Evolutionary conservation across 108 stramenopile genomes (phyloP).

Genomic region (Pseudonitzschia delicatissima): DNA sequence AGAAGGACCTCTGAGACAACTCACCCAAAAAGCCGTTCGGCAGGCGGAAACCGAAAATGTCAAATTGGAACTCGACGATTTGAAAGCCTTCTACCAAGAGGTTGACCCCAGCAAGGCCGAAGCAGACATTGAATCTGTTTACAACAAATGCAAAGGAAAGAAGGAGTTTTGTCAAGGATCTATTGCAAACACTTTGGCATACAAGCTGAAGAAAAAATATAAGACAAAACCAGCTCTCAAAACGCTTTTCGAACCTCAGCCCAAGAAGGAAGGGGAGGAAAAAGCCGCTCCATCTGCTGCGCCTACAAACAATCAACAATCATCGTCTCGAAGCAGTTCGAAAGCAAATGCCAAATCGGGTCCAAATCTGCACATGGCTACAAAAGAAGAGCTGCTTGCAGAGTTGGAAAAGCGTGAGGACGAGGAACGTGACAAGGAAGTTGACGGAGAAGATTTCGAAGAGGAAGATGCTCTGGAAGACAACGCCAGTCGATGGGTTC

Average conservation of each 20-base stretch:
- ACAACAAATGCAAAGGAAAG: slow-evolving; percentile 72
- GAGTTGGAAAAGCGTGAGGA: slow-evolving; percentile 84
- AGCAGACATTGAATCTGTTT: slow-evolving; percentile 71
- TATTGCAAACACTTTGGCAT: slow-evolving; percentile 66
- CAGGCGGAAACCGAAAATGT: slow-evolving; percentile 78
- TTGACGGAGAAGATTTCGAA: slow-evolving; percentile 75
- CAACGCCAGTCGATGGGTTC: slow-evolving; percentile 58
- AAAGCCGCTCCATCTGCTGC: not conserved
- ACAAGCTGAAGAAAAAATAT: slow-evolving; percentile 88
- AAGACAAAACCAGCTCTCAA: slow-evolving; percentile 49
- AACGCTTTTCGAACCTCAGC: slow-evolving; percentile 46
- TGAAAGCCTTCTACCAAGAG: slow-evolving; percentile 63
- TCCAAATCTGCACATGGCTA: slow-evolving; percentile 76
- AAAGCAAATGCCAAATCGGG: slow-evolving; percentile 32
- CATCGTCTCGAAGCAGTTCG: not conserved
- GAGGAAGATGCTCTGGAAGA: slow-evolving; percentile 63
- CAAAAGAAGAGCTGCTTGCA: slow-evolving; percentile 71
- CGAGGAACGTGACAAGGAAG: slow-evolving; percentile 71
- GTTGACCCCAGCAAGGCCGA: slow-evolving; percentile 66
- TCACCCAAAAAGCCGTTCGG: slow-evolving; percentile 54
- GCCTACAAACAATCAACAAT: slow-evolving; percentile 13
- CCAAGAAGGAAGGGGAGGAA: slow-evolving; percentile 18
- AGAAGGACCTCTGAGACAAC: slow-evolving; percentile 75
- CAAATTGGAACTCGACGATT: slow-evolving; percentile 45
- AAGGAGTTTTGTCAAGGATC: slow-evolving; percentile 64